Evolutionary conservation across 2,329 filamentous ascomycete species (phyloP).

Genomic region (Lasiodiplodia sp.): DNA sequence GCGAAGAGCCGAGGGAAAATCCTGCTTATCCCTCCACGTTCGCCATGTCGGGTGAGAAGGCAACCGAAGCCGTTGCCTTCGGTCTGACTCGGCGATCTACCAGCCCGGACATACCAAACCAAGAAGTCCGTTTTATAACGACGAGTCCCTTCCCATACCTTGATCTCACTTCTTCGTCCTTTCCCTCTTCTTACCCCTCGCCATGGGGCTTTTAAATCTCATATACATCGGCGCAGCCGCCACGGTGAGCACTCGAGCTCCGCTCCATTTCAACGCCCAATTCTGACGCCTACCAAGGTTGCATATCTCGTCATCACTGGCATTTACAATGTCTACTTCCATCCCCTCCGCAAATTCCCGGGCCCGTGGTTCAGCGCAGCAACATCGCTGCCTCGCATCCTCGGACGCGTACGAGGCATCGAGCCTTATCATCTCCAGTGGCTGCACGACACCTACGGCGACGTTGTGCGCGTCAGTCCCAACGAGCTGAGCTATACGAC

Average conservation of each 20-base stretch:
- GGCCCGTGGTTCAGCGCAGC: slow-evolving; percentile 26
- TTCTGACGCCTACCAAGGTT: not conserved
- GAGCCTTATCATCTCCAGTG: slow-evolving; percentile 37
- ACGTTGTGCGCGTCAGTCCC: slow-evolving; percentile 52
- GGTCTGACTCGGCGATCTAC: slow-evolving; percentile 18
- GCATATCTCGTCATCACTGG: slow-evolving; percentile 15
- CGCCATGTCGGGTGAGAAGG: not conserved
- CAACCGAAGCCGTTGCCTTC: not conserved
- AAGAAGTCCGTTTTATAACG: slow-evolving; percentile 16
- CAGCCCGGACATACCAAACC: not conserved
- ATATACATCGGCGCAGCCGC: slow-evolving; percentile 6
- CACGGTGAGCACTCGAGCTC: slow-evolving; percentile 4
- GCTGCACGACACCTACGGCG: slow-evolving; percentile 52
- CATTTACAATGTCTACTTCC: slow-evolving; percentile 28
- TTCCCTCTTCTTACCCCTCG: not conserved
- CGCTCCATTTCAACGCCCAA: not conserved
- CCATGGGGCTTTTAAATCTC: slow-evolving; percentile 23
- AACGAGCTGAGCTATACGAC: slow-evolving; percentile 39
- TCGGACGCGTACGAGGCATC: slow-evolving; percentile 16
- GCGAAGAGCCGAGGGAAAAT: slow-evolving; percentile 7
- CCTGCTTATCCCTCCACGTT: not conserved
- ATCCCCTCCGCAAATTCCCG: slow-evolving; percentile 28
- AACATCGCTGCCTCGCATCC: slow-evolving; percentile 17
- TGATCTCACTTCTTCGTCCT: not conserved
- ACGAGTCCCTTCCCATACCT: not conserved